A percentile compares a stretch with the other conserved stretches of the same genome.
These are phyloP conservation scores for Gymnopus androsaceus DNA, from an alignment of 1,284 basidiomycete genomes.

Conservation along the genomic window DNA sequence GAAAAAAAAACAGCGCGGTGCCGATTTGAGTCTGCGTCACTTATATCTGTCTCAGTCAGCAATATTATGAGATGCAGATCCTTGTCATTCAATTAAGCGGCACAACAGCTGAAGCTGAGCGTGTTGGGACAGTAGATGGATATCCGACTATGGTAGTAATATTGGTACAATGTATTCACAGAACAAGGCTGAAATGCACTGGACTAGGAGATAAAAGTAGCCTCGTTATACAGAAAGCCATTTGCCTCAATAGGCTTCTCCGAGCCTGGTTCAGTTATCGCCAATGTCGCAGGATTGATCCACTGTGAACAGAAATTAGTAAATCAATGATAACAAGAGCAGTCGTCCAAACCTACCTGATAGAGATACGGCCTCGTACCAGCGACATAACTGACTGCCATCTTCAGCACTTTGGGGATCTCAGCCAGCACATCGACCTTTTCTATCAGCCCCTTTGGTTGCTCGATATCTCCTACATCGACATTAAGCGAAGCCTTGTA, in stretches of 20 bases:
- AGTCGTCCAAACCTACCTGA: slow-evolving; percentile 57
- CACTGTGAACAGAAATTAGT: slow-evolving; percentile 53
- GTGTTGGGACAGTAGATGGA: no score
- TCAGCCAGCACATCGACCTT: slow-evolving; percentile 97
- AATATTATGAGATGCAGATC: slow-evolving; percentile 2
- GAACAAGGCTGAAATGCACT: no score
- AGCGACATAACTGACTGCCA: slow-evolving; percentile 88
- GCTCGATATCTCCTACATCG: slow-evolving; percentile 56
- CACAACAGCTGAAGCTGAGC: background rate
- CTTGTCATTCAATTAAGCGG: background rate
- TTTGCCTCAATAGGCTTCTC: slow-evolving; percentile 54
- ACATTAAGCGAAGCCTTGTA: slow-evolving; percentile 58
- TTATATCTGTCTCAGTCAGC: background rate
- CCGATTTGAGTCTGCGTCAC: background rate
- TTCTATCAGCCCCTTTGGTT: slow-evolving; percentile 83
- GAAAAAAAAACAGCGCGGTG: background rate
- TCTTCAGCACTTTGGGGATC: slow-evolving; percentile 90
- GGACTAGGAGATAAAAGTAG: slow-evolving; percentile 81
- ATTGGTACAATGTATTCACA: no score
- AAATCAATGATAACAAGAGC: slow-evolving; percentile 20
- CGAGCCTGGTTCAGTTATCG: slow-evolving; percentile 64
- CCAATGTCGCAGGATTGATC: slow-evolving; percentile 74
- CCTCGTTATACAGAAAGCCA: slow-evolving; percentile 84
- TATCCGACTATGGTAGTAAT: no score
- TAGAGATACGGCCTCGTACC: slow-evolving; percentile 94